Evolutionary conservation across 768 basidiomycete species (phyloP), one percentile per base, ranked within the genome.

Genomic region (Russula dissimulans): DNA sequence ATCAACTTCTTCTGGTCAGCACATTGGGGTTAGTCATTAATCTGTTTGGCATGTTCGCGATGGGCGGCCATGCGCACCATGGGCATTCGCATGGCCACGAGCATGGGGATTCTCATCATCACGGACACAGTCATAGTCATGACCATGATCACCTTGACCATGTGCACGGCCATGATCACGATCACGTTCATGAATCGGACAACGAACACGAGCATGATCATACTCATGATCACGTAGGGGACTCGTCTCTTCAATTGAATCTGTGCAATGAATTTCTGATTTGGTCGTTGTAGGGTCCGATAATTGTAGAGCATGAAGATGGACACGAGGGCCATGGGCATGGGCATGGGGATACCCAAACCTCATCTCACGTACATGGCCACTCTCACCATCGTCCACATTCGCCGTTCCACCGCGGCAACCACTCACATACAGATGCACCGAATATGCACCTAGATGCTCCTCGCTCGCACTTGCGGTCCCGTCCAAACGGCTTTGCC

Each of bases 11-110:
- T 43, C 77, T 97, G 1, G 89, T 99, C 54, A 95, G 92, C 62
- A 82, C 86, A 4, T 72, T 97, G 31, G 97, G 97, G 8, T 76
- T 99, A 10, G 92, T 79, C 1, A 93, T 99, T 49, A 99, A 99
- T 71, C 74, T 99, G 18, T 98, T 97, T 67, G 97, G 97, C 41
- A 97, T 99, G 93, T 91, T 94, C 70, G 97, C 97, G 1, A 99
- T 97, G 80, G 97, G 97, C 5, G 94, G 93, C 4, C 92, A 95
- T 70, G 87, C 89, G 69, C 90, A 91, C 65, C 89, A 90, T 75
- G 81, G 81, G 6, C 86, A 87, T 70, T 81, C 80, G 54, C 74
- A 74, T 57, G 66, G 72, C 29, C 76, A 72, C 49, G 64, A 67
- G 10, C 68, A 72, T 56, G 66, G 64, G 26, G 69, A 73, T 57